A percentile compares a stretch with the other conserved stretches of the same genome.
phyloP scores from a whole-genome alignment of 306 rosid species.

The Cucurbita argyrosperma region DNA sequence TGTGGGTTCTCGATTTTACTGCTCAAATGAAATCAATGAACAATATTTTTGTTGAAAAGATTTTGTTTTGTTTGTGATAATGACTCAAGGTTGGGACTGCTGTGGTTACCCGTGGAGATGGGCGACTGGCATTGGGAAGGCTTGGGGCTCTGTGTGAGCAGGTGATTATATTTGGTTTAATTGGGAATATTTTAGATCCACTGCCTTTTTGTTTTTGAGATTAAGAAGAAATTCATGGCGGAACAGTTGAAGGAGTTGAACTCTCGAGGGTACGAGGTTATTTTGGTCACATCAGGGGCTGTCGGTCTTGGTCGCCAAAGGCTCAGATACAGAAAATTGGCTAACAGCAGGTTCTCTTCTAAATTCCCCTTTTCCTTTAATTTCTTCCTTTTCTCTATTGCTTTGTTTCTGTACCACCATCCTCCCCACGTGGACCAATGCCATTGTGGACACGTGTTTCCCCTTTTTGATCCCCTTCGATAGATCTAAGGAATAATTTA shows the following conservation, averaged over 20 bases:
- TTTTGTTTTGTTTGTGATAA: too few species aligned
- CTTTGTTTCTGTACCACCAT: not conserved
- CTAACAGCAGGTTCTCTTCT: constrained; percentile 58
- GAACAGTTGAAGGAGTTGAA: constrained; percentile 66
- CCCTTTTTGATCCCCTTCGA: too few species aligned
- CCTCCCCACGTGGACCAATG: not conserved
- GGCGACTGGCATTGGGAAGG: constrained; percentile 78
- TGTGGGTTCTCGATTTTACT: too few species aligned
- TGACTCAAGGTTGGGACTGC: constrained; percentile 70
- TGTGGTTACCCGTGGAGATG: constrained; percentile 86
- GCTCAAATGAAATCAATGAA: too few species aligned
- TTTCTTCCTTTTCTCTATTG: not conserved
- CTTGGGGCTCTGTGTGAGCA: constrained; percentile 93
- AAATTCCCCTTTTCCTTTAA: too few species aligned
- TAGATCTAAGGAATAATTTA: too few species aligned
- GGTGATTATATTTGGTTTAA: constrained; percentile 13
- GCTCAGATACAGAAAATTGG: constrained; percentile 68
- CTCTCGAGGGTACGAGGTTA: constrained; percentile 55
- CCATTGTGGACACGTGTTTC: not conserved
- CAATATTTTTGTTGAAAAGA: too few species aligned
- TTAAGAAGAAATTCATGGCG: not conserved
- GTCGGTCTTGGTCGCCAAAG: constrained; percentile 84
- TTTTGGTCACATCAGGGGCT: constrained; percentile 83
- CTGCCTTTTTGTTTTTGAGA: too few species aligned
- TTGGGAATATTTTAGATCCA: not conserved